phyloP scores from a whole-genome alignment of 495 filamentous ascomycete species.

The Aspergillus bertholletiae region DNA sequence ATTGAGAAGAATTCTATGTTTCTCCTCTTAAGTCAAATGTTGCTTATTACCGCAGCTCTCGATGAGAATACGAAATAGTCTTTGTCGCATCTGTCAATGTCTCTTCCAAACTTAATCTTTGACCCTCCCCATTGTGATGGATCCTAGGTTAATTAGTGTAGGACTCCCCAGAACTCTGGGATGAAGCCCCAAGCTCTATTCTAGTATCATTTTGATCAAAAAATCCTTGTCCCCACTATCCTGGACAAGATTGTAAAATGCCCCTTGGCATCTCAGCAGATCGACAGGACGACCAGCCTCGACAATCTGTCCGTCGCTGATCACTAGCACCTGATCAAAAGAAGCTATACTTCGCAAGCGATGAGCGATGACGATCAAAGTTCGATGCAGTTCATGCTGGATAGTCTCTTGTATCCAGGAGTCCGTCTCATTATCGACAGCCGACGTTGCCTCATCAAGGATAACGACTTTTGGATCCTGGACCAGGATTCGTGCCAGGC shows the following conservation, averaged over 20 bases:
- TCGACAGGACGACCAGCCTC: neutral
- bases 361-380: conserved; percentile 4
- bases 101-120: no score
- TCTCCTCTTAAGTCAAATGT: no score
- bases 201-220: no score
- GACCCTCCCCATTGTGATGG: no score
- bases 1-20: no score
- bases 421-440: conserved; percentile 73
- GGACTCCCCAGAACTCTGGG: no score
- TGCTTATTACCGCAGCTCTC: no score
- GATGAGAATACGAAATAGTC: no score
- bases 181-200: no score
- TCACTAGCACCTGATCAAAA: neutral
- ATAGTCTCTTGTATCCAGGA: neutral
- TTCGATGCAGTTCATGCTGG: neutral
- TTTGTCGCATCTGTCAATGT: no score
- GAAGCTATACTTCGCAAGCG: conserved; percentile 4
- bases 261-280: neutral
- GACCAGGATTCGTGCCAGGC: conserved; percentile 71
- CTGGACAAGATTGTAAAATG: neutral
- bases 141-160: no score
- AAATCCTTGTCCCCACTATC: neutral
- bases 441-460: conserved; percentile 72
- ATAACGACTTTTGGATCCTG: conserved; percentile 67
- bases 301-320: neutral